Percentiles rank a stretch among this genome's conserved stretches.
Conservation (phyloP, 345 rosid species). For the Cochlearia excelsa region DNA sequence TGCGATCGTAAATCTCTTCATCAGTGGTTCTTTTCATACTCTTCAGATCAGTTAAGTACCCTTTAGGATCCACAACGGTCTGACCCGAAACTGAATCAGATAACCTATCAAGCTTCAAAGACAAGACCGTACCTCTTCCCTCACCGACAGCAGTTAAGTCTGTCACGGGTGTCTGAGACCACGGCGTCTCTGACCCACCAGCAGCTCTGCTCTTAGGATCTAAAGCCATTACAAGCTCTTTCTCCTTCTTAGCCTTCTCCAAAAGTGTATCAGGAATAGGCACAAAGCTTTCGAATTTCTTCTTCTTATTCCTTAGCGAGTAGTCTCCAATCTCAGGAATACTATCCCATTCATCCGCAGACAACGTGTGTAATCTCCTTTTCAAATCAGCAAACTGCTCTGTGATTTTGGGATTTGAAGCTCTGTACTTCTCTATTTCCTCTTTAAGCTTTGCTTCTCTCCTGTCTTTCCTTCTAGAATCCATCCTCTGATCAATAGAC, state of each 20-base stretch:
- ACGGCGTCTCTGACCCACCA: conserved; percentile 84
- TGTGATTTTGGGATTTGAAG: conserved; percentile 86
- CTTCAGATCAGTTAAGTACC: conserved; percentile 85
- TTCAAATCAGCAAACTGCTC: conserved; percentile 95
- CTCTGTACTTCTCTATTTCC: conserved; percentile 87
- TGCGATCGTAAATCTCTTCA: conserved; percentile 89
- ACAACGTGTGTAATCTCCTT: conserved; percentile 67
- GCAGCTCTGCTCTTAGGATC: conserved; percentile 84
- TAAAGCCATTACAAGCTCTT: conserved; percentile 90
- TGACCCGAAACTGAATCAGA: conserved; percentile 82
- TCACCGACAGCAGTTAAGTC: conserved; percentile 95
- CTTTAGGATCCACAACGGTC: conserved; percentile 94
- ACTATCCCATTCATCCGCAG: conserved; percentile 79
- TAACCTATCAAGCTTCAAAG: conserved; percentile 81
- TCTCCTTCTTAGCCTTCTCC: conserved; percentile 92
- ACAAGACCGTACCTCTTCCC: conserved; percentile 91
- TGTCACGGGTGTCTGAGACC: conserved; percentile 79
- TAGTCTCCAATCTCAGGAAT: conserved; percentile 92
- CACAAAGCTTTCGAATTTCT: conserved; percentile 87
- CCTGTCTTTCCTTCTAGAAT: conserved; percentile 80
- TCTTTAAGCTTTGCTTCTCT: conserved; percentile 81
- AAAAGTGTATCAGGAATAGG: conserved; percentile 83
- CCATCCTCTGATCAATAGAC: conserved; percentile 81
- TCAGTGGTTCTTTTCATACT: conserved; percentile 96
- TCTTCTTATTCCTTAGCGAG: conserved; percentile 81